Percentiles rank a stretch among this genome's conserved stretches.
Evolutionary conservation across 2,329 filamentous ascomycete species (phyloP).

Genomic region (Cercospora berteroae): DNA sequence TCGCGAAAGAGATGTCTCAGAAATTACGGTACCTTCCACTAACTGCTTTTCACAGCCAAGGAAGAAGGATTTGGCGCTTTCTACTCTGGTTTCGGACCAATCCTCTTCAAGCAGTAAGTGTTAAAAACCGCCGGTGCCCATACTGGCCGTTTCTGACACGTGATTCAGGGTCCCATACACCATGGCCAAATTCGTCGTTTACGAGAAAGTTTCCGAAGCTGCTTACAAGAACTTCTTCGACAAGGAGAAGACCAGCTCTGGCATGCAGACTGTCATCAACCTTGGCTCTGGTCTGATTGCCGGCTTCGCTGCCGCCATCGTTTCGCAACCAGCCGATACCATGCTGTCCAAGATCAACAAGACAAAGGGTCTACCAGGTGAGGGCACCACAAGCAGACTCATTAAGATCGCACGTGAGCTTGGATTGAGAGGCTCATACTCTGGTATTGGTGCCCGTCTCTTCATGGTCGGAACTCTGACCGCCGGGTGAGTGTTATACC

Average conservation of each 20-base stretch:
- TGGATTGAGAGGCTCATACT: slow-evolving; percentile 70
- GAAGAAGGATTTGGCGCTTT: slow-evolving; percentile 81
- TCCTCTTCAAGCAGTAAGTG: slow-evolving; percentile 72
- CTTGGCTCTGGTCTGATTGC: slow-evolving; percentile 81
- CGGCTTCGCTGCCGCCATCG: slow-evolving; percentile 79
- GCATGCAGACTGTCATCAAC: slow-evolving; percentile 76
- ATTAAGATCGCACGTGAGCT: slow-evolving; percentile 88
- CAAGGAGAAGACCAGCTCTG: slow-evolving; percentile 67
- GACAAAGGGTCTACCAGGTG: slow-evolving; percentile 81
- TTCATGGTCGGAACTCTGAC: slow-evolving; percentile 75
- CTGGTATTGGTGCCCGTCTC: slow-evolving; percentile 76
- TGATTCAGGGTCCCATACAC: slow-evolving; percentile 75
- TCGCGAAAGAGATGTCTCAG: neutral
- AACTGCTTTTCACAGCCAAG: slow-evolving; percentile 48
- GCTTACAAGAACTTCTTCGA: slow-evolving; percentile 63
- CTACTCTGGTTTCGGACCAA: slow-evolving; percentile 88
- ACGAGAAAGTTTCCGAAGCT: slow-evolving; percentile 79
- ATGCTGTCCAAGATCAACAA: slow-evolving; percentile 98
- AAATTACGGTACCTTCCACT: neutral
- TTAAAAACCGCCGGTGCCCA: neutral
- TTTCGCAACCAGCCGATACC: slow-evolving; percentile 88
- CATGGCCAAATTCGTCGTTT: slow-evolving; percentile 93
- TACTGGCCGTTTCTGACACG: slow-evolving; percentile 12
- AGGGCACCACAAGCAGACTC: slow-evolving; percentile 75
- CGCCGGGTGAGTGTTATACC: slow-evolving; percentile 55